Conservation (phyloP, 2,329 filamentous ascomycete species). For the Coniella vitis region DNA sequence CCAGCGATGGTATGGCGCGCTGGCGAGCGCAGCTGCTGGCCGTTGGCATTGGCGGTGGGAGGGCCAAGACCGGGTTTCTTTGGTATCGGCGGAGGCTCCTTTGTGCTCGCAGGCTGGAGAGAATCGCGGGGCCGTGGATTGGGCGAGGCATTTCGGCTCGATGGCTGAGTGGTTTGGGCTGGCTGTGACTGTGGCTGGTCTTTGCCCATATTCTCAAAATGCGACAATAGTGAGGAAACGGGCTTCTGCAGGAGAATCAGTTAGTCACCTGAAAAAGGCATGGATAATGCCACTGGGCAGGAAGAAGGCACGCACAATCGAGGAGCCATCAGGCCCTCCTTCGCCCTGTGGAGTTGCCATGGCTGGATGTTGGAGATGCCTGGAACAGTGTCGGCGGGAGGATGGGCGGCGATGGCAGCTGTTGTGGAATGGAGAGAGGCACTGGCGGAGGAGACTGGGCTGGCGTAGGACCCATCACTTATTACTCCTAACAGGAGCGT, state of each 20-base stretch:
- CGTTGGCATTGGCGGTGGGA: constrained; percentile 20
- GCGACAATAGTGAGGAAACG: constrained; percentile 72
- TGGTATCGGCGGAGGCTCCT: constrained; percentile 26
- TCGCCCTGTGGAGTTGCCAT: constrained; percentile 13
- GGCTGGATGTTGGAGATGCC: neutral
- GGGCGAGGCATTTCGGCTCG: constrained; percentile 28
- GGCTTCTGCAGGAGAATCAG: constrained; percentile 53
- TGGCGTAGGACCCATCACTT: constrained; percentile 14
- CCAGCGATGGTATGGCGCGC: constrained; percentile 24
- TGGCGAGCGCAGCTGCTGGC: constrained; percentile 11
- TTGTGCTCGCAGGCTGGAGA: constrained; percentile 28
- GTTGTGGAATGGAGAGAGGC: constrained; percentile 4
- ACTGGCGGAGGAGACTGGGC: constrained; percentile 6
- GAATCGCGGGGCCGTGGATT: constrained; percentile 33
- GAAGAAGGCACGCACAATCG: constrained; percentile 50
- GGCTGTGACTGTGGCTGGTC: constrained; percentile 24
- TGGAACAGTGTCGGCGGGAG: neutral
- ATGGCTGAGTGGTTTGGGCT: constrained; percentile 26
- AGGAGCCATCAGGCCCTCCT: constrained; percentile 63
- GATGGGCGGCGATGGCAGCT: neutral
- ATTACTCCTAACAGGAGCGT: constrained; percentile 15
- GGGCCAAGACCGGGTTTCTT: constrained; percentile 25
- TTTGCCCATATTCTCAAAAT: constrained; percentile 71
- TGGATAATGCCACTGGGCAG: constrained; percentile 15
- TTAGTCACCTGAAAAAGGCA: constrained; percentile 3